Conservation (phyloP, 2,329 filamentous ascomycete genomes). For the Purpureocillium takamizusanense region DNA sequence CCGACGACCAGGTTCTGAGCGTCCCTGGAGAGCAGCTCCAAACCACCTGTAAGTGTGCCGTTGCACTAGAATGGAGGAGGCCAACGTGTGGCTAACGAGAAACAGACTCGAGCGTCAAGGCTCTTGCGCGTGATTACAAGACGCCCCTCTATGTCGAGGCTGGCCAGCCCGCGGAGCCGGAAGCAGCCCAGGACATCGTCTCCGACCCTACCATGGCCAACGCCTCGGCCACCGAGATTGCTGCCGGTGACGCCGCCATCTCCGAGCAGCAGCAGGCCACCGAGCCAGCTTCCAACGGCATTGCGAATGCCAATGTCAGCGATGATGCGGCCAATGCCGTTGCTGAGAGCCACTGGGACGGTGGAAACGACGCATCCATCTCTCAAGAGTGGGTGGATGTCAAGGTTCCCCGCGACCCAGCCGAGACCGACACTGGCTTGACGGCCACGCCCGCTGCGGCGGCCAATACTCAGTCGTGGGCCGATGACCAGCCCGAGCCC, state of each 20-base stretch:
- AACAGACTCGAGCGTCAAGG: slow-evolving; percentile 29
- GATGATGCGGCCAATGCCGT: slow-evolving; percentile 50
- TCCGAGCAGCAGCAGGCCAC: slow-evolving; percentile 32
- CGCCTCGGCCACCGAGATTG: slow-evolving; percentile 60
- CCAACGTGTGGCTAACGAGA: slow-evolving; percentile 10
- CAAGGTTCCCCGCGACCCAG: slow-evolving; percentile 61
- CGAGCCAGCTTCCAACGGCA: slow-evolving; percentile 29
- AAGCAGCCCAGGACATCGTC: slow-evolving; percentile 21
- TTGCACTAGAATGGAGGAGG: not conserved
- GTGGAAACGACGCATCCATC: slow-evolving; percentile 29
- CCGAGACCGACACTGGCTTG: slow-evolving; percentile 63
- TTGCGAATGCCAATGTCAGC: slow-evolving; percentile 40
- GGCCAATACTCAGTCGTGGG: slow-evolving; percentile 61
- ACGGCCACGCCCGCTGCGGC: slow-evolving; percentile 50
- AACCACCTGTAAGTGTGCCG: slow-evolving; percentile 59
- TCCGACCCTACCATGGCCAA: slow-evolving; percentile 61
- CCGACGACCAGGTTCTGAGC: slow-evolving; percentile 55
- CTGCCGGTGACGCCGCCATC: slow-evolving; percentile 29
- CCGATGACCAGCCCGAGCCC: slow-evolving; percentile 63
- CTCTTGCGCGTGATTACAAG: slow-evolving; percentile 43
- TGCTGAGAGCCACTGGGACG: slow-evolving; percentile 59
- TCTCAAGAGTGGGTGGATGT: slow-evolving; percentile 64
- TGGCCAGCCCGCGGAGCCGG: slow-evolving; percentile 20
- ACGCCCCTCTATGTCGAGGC: slow-evolving; percentile 26
- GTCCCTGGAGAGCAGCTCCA: slow-evolving; percentile 56